Conservation (phyloP, 192 early-diverging fungal species). For the Podila epigama region DNA sequence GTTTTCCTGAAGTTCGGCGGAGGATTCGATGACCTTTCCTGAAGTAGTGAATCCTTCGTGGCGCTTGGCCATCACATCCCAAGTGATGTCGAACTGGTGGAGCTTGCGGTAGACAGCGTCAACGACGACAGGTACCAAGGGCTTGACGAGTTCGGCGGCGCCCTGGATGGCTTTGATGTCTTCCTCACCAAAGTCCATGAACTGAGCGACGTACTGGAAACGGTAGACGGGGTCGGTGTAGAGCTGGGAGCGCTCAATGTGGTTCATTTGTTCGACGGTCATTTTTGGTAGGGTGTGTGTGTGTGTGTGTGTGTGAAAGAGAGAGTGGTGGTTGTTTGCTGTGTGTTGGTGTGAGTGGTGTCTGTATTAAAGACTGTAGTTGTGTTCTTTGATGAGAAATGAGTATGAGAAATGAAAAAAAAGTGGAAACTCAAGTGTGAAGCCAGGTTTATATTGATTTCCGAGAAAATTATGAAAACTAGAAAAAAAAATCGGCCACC, state of each 20-base stretch:
- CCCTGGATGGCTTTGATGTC: constrained; percentile 76
- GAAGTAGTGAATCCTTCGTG: constrained; percentile 70
- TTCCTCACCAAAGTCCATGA: constrained; percentile 72
- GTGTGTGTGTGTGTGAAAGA: no score
- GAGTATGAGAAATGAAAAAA: no score
- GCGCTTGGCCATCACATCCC: constrained; percentile 68
- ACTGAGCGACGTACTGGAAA: constrained; percentile 77
- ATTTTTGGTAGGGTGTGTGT: constrained; percentile 73
- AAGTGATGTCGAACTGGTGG: constrained; percentile 78
- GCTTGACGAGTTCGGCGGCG: constrained; percentile 66
- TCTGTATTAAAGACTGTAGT: no score
- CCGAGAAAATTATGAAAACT: no score
- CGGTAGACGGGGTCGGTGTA: constrained; percentile 81
- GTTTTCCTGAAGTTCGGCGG: constrained; percentile 57
- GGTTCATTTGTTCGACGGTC: constrained; percentile 48
- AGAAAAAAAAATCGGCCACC: no score
- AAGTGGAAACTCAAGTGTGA: no score
- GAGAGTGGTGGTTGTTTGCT: no score
- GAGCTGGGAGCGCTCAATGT: constrained; percentile 71
- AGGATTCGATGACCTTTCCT: constrained; percentile 39
- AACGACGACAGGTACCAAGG: constrained; percentile 76
- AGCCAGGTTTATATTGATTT: no score
- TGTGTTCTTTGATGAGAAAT: no score
- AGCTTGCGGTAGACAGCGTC: constrained; percentile 81
- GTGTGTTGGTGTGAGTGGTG: no score